Evolutionary conservation across 148 eudicot genomes (phyloP).

Genomic region (Cornus suecica): DNA sequence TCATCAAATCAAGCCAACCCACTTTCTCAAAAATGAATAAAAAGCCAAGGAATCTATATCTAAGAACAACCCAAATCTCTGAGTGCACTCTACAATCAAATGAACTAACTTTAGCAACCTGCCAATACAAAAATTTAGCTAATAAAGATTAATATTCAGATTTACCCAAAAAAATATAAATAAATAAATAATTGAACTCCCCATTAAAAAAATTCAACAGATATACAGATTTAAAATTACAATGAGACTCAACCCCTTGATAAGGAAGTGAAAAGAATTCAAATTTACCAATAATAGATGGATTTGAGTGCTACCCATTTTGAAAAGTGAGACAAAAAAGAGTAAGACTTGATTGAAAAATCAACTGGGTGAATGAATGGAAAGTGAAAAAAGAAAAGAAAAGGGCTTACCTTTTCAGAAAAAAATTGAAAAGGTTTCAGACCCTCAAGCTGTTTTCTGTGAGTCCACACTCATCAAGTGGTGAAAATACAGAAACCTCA

Average conservation of each 20-base stretch:
- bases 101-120: slow-evolving; percentile 4
- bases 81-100: slow-evolving; percentile 8
- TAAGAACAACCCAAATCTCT: slow-evolving; percentile 8
- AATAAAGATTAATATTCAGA: background rate
- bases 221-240: background rate
- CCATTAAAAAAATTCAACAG: background rate
- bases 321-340: slow-evolving; percentile 15
- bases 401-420: slow-evolving; percentile 32
- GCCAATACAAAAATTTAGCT: background rate
- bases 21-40: slow-evolving; percentile 17
- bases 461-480: slow-evolving; percentile 1
- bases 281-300: slow-evolving; percentile 11
- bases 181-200: too few species aligned
- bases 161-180: background rate
- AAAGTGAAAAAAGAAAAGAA: slow-evolving; percentile 9
- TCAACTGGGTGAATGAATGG: slow-evolving; percentile 16
- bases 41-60: slow-evolving; percentile 14
- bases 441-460: background rate
- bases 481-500: too few species aligned
- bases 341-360: slow-evolving; percentile 6
- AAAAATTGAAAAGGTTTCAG: slow-evolving; percentile 15
- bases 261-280: slow-evolving; percentile 22
- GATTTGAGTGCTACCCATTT: slow-evolving; percentile 43
- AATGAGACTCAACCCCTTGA: slow-evolving; percentile 7
- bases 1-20: slow-evolving; percentile 34